Evolutionary conservation across 768 basidiomycete genomes (phyloP), one percentile per base, ranked within the genome.

Genomic region (Tylopilus subfusipes): DNA sequence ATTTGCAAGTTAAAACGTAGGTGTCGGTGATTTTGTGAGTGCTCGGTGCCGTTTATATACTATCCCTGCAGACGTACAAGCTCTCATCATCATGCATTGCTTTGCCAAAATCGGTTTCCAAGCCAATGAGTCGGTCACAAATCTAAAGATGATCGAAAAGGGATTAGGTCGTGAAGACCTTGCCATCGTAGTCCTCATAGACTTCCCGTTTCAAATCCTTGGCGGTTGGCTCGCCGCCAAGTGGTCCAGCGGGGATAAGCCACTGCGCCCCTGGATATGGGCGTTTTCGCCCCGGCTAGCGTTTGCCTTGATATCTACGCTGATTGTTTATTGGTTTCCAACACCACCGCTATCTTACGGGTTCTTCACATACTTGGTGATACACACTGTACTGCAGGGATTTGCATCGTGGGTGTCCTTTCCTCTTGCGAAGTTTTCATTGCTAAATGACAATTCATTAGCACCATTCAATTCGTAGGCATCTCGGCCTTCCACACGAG

Each of bases 401-500:
- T 93, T 98, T 66, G 79, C 92, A 8, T 82, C 86, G 95, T 94
- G 67, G 72, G 89, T 69, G 39, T 19, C 27, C 27, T 16, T 47
- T 51, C 22, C 33, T n/a, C 25, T 19, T 43, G 21, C 21, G 16
- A n/a, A 18, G 27, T n/a, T 19, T 47, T 19, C 48, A 42, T 47
- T 43, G 21, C 18, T 49, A 0, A 40, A 31, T 8, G 12, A 24
- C 14, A 39, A 25, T 21, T 51, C 42, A 3, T 27, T 54, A 96
- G 96, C 43, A 98, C 96, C 5, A 86, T 98, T n/a, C 96, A 99
- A 71, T 99, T 98, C 66, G 96, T 98, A 19, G 94, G 97, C 10
- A 93, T 98, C 57, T 92, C 94, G n/a, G 97, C 97, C 4, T 99
- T 98, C 80, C 97, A 98, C 64, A 98, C 94, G 4, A 84, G 89